Conservation (phyloP, 371 early-diverging fungal genomes). For the Entomophthora muscae region DNA sequence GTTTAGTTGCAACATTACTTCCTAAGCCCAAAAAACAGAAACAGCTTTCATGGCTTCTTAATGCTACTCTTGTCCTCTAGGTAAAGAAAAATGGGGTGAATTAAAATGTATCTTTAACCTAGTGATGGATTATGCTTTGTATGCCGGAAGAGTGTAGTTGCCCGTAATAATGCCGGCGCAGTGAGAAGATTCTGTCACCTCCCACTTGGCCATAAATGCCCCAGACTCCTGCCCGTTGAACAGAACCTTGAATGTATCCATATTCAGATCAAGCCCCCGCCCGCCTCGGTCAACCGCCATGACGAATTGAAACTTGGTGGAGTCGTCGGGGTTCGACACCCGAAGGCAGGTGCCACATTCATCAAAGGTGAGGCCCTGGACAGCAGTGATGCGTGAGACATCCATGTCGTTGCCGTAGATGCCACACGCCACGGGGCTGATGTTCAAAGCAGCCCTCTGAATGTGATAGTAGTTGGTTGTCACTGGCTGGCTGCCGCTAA, state of each 20-base stretch:
- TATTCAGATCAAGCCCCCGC: constrained; percentile 24
- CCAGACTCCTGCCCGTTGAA: constrained; percentile 16
- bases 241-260: constrained; percentile 15
- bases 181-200: constrained; percentile 11
- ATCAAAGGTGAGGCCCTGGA: constrained; percentile 19
- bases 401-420: constrained; percentile 25
- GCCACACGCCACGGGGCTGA: constrained; percentile 26
- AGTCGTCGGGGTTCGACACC: constrained; percentile 18
- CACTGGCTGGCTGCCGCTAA: background rate
- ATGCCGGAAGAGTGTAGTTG: no score
- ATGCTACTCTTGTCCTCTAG: no score
- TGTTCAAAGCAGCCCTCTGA: background rate
- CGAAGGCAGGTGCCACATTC: constrained; percentile 29
- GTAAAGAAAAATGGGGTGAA: no score
- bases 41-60: no score
- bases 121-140: no score
- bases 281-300: constrained; percentile 34
- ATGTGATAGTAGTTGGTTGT: background rate
- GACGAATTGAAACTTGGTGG: constrained; percentile 22
- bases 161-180: constrained; percentile 10
- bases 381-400: constrained; percentile 29
- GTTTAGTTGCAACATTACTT: no score
- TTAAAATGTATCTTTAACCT: no score
- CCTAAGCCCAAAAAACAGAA: no score
- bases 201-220: constrained; percentile 16